Base-by-base conservation (phyloP, 1,139 yeast genomes). In the Zygosaccharomyces pseudobailii region DNA sequence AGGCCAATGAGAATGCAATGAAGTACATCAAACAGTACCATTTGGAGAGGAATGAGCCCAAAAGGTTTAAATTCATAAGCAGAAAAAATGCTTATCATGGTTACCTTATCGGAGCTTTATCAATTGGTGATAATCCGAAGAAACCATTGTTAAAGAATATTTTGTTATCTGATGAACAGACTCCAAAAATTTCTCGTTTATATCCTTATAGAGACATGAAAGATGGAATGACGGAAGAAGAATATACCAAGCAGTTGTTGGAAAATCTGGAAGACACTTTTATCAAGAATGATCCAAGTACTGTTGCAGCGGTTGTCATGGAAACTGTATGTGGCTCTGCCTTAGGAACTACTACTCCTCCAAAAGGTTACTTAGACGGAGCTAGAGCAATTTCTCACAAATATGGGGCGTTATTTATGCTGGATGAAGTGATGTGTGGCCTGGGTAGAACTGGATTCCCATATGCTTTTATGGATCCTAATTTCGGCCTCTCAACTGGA, bases 401-500 rank as follows among this genome's bases (percentile, higher is more conserved):
- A 62, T 78, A 80, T 54, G 84, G 80, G 53, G 74, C 78, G 36
- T 59, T 80, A 46, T 70, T 80, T 63, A 72, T 76, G 68, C 67
- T 79, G 49, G 85, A 80, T 61, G 85, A 80, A 65, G 83, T 80
- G 41, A 80, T 80, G 84, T 79, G 84, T 63, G 85, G 85, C 45
- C 71, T 80, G 46, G 84, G 84, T 42, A 72, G 85, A 61, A 67
- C 71, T 58, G 76, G 71, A 67, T 79, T 73, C 55, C 79, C 81
- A 80, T 79, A 77, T 51, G 72, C 70, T 51, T 78, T 69, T 66
- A 62, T 72, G 54, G 70, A 72, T 21, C 56, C 63, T 4, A 74
- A 70, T 40, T 71, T 70, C 40, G 81, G 78, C 25, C 86, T 85
- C 46, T 24, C 27, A 8, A 24, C 27, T 6, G 27, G 27, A 24